These are phyloP conservation scores for Suhomyces coccinellae DNA, from an alignment of 1,139 yeast species.

Conservation along the genomic window DNA sequence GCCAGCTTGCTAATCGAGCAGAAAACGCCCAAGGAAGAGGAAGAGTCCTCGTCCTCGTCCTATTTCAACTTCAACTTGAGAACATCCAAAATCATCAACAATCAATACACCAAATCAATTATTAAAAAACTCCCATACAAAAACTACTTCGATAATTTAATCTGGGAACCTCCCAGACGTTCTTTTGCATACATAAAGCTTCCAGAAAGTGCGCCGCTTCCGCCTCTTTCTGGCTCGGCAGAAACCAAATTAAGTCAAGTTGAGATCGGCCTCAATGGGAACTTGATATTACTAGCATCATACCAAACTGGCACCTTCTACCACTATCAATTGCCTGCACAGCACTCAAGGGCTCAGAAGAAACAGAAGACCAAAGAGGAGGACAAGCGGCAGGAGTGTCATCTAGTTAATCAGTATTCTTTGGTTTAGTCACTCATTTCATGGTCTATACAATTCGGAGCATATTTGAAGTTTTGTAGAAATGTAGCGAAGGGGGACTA, in stretches of 20 bases:
- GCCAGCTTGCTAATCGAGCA: slow-evolving; percentile 41
- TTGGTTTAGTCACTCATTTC: slow-evolving; percentile 8
- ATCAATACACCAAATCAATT: slow-evolving; percentile 39
- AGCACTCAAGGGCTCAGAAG: background rate
- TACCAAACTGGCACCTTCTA: slow-evolving; percentile 42
- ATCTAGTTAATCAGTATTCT: slow-evolving; percentile 27
- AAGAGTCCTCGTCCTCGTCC: slow-evolving; percentile 16
- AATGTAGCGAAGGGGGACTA: too few species aligned
- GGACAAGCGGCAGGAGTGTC: slow-evolving; percentile 34
- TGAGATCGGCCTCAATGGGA: slow-evolving; percentile 42
- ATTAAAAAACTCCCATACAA: slow-evolving; percentile 45
- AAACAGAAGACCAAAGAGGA: slow-evolving; percentile 14
- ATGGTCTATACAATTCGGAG: too few species aligned
- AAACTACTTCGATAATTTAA: slow-evolving; percentile 43
- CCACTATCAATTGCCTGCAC: slow-evolving; percentile 38
- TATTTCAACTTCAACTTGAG: slow-evolving; percentile 23
- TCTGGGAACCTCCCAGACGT: slow-evolving; percentile 48
- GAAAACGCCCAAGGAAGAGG: slow-evolving; percentile 20
- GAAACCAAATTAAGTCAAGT: slow-evolving; percentile 19
- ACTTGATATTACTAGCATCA: slow-evolving; percentile 38
- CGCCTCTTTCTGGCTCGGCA: slow-evolving; percentile 11
- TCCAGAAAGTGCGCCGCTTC: slow-evolving; percentile 31
- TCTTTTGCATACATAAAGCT: slow-evolving; percentile 46
- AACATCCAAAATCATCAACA: slow-evolving; percentile 29
- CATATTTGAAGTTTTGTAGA: background rate